Conservation (phyloP, 345 rosid species). For the Psidium guajava region DNA sequence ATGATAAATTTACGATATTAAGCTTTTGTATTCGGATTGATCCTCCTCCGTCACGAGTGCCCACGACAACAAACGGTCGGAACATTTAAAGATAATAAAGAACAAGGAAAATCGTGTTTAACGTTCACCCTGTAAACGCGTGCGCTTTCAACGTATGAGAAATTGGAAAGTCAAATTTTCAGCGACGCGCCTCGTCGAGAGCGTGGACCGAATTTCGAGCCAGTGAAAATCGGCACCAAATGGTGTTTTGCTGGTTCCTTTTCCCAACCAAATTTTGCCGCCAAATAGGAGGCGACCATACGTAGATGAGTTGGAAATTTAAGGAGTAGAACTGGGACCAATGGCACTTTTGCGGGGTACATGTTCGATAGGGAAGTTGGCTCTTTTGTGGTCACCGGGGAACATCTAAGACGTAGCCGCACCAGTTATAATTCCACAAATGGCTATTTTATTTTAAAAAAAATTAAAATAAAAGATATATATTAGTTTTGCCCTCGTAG, state of each 20-base stretch:
- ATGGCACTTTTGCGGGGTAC: neutral
- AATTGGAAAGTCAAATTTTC: neutral
- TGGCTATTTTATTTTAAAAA: neutral
- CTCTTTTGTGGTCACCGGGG: accelerated
- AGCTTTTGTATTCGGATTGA: neutral
- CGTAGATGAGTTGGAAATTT: neutral
- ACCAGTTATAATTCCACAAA: neutral
- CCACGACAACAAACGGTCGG: neutral
- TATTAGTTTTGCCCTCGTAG: neutral
- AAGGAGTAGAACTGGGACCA: neutral
- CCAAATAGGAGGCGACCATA: neutral
- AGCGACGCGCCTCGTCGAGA: neutral
- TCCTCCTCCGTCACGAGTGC: no score
- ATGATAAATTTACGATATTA: neutral
- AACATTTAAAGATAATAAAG: neutral
- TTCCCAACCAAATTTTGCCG: neutral
- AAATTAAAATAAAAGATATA: neutral
- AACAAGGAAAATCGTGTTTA: neutral
- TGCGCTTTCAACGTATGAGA: neutral
- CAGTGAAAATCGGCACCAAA: neutral
- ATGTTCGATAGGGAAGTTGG: neutral
- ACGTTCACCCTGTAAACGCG: neutral
- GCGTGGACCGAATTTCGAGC: neutral
- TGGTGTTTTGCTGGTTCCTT: neutral
- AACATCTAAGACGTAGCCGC: neutral